Evolutionary conservation across 208 protist genomes (phyloP), one percentile per base, ranked within the genome.

Genomic region (Leishmania braziliensis): DNA sequence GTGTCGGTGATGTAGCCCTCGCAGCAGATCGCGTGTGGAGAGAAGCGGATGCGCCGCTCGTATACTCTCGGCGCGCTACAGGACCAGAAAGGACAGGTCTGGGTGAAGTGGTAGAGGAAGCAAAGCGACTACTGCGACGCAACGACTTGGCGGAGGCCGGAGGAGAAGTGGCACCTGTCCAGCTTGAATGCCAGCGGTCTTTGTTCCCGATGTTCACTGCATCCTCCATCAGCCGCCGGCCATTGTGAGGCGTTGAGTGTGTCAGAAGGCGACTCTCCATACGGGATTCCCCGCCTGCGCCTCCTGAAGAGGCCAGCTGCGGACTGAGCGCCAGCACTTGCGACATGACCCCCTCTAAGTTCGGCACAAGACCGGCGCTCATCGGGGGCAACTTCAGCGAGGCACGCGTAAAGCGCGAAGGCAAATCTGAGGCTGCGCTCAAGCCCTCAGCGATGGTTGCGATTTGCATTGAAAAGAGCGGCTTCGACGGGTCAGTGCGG

Each of bases 381-480:
- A 92, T 79, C 4, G 72, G 58, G 2, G 90, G 86, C 29, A 94
- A 72, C 51, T 89, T 77, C 75, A 95, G 82, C 16, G 88, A 91
- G 50, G 80, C 79, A 65, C 83, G 71, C 18, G 91, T 92, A 69
- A 95, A 92, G 62, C 76, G 70, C 20, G 83, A 84, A 16, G 91
- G 91, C 69, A 92, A 88, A 29, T 91, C 82, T 1, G 88, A 81
- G 3, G 66, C 68, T 6, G 87, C 82, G 78, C 88, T 84, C 8
- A 97, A 60, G 26, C 85, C 91, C 65, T 95, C 91, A 0, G 94
- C 94, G 43, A 97, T 89, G 29, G 94, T 97, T 18, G 92, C 94
- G 65, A 97, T 90, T 83, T 97, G 94, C 88, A 97, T 93, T 4
- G 94, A 95, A 81, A 94, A 95, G 36, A 97, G 77, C 9, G 94